These are phyloP conservation scores for Thelonectria olida DNA, from an alignment of 2,329 filamentous ascomycete species.

Conservation along the genomic window DNA sequence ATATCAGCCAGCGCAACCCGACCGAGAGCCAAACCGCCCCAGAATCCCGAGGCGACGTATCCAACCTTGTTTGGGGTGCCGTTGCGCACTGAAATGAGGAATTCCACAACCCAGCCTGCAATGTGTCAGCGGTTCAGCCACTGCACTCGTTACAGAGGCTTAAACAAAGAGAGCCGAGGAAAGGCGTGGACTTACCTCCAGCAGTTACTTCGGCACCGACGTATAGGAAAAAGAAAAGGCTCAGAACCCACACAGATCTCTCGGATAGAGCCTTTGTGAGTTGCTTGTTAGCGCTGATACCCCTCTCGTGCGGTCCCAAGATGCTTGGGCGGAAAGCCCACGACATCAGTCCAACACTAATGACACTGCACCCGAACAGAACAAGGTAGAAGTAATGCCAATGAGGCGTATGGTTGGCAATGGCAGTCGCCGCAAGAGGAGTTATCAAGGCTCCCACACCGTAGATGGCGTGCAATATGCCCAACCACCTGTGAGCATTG, in stretches of 20 bases:
- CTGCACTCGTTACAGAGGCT: background rate
- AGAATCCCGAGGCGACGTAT: background rate
- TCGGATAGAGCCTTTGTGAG: slow-evolving; percentile 3
- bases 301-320: background rate
- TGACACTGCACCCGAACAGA: background rate
- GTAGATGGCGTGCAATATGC: slow-evolving; percentile 3
- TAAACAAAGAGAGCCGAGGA: background rate
- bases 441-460: slow-evolving; percentile 6
- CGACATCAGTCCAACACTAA: background rate
- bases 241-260: slow-evolving; percentile 1
- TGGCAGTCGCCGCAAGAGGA: background rate
- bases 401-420: background rate
- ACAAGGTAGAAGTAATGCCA: slow-evolving; percentile 14
- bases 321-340: background rate
- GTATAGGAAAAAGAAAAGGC: slow-evolving; percentile 10
- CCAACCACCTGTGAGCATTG: slow-evolving; percentile 4
- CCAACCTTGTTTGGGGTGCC: background rate
- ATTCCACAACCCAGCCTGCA: background rate
- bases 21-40: background rate
- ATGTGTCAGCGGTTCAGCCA: background rate
- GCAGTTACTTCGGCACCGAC: slow-evolving; percentile 12
- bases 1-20: background rate
- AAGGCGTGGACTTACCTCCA: background rate
- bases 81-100: background rate
- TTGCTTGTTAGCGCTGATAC: background rate